phyloP scores from a whole-genome alignment of 208 protist species.

The Leishmania turanica region DNA sequence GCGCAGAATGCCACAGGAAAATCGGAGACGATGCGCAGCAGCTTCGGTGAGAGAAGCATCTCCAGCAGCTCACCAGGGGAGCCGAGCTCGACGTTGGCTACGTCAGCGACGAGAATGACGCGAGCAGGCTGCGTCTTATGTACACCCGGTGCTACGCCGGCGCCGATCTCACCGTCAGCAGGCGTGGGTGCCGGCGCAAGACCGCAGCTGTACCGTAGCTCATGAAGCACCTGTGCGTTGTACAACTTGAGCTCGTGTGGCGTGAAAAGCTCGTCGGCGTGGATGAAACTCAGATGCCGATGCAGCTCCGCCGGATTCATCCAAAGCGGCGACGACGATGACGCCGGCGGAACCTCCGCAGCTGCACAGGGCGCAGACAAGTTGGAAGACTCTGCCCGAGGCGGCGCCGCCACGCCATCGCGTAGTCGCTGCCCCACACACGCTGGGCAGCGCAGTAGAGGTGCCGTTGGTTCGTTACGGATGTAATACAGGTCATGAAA shows the following conservation, averaged over 20 bases:
- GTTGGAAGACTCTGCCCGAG: not conserved
- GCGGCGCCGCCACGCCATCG: not conserved
- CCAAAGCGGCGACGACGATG: constrained; percentile 14
- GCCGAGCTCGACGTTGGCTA: constrained; percentile 75
- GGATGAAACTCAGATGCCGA: constrained; percentile 64
- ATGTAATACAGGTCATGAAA: constrained; percentile 34
- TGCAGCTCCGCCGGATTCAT: constrained; percentile 47
- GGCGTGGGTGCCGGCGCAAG: not conserved
- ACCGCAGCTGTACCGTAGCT: constrained; percentile 29
- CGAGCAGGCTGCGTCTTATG: constrained; percentile 26
- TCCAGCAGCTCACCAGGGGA: constrained; percentile 35
- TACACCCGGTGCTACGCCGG: not conserved
- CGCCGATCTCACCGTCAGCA: not conserved
- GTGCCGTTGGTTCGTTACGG: constrained; percentile 28
- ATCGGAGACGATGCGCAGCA: constrained; percentile 35
- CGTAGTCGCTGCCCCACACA: constrained; percentile 18
- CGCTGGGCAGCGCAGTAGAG: constrained; percentile 41
- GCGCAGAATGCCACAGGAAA: constrained; percentile 60
- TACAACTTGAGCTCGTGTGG: constrained; percentile 47
- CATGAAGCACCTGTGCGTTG: constrained; percentile 49
- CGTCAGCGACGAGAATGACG: constrained; percentile 68
- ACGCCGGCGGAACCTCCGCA: not conserved
- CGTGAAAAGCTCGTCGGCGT: constrained; percentile 49
- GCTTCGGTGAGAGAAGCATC: constrained; percentile 41
- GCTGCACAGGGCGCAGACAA: not conserved